phyloP scores from a whole-genome alignment of 2,329 filamentous ascomycete genomes.

The Aspergillus awamori region DNA sequence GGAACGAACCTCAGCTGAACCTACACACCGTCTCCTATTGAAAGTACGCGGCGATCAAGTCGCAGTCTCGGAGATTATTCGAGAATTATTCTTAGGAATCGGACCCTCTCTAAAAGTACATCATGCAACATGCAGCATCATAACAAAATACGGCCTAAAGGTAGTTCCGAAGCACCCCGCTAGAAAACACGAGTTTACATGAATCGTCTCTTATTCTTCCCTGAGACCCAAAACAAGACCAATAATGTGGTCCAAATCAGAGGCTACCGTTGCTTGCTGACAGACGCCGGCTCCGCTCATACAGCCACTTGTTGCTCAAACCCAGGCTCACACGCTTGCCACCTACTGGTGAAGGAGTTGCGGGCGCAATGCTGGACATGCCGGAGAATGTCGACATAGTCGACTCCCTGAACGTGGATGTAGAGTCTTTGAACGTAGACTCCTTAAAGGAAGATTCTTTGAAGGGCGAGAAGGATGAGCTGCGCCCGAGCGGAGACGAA shows the following conservation, averaged over 20 bases:
- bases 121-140: not conserved
- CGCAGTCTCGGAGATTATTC: not conserved
- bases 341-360: conserved; percentile 68
- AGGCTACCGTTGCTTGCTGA: conserved; percentile 41
- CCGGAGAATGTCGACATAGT: conserved; percentile 12
- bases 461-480: conserved; percentile 39
- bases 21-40: not conserved
- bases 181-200: conserved; percentile 14
- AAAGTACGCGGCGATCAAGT: not conserved
- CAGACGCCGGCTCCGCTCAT: conserved; percentile 68
- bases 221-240: not conserved
- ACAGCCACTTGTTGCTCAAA: conserved; percentile 92
- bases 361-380: conserved; percentile 56
- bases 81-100: not conserved
- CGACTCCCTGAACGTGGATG: conserved; percentile 19
- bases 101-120: not conserved
- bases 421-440: conserved; percentile 1
- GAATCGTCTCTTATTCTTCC: conserved; percentile 8
- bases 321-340: conserved; percentile 72
- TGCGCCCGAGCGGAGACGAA: conserved; percentile 47
- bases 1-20: not conserved
- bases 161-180: conserved; percentile 7
- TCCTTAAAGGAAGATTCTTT: conserved; percentile 29
- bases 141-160: not conserved
- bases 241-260: conserved; percentile 7